These are phyloP conservation scores for Zygoascus sp. DNA, from an alignment of 1,139 yeast species.

Conservation along the genomic window DNA sequence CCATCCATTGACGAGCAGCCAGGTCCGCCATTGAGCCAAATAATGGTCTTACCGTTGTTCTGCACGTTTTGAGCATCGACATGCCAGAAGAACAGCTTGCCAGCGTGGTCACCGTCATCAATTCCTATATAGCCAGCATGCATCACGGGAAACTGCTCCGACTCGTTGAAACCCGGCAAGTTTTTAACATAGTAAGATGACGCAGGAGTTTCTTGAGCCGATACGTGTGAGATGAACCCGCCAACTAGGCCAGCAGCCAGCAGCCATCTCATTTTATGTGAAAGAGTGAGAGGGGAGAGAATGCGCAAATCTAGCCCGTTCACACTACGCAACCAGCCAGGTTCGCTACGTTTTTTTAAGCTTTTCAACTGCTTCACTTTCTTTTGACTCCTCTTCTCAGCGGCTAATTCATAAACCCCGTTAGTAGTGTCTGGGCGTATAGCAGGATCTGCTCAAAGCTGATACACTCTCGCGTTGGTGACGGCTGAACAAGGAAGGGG, in stretches of 20 bases:
- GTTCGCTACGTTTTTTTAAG: no score
- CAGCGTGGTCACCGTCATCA: conserved; percentile 46
- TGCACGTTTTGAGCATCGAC: conserved; percentile 31
- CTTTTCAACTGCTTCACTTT: no score
- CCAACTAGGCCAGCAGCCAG: not conserved
- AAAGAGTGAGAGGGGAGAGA: no score
- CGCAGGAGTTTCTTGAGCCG: conserved; percentile 19
- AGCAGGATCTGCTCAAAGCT: no score
- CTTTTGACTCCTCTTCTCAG: no score
- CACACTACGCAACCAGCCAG: no score
- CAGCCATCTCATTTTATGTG: not conserved
- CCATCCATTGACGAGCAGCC: conserved; percentile 99
- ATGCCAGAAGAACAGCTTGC: conserved; percentile 77
- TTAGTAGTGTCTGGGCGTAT: no score
- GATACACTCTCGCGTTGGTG: no score
- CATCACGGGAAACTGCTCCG: conserved; percentile 34
- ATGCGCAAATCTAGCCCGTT: no score
- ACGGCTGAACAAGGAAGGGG: no score
- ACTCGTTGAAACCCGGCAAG: conserved; percentile 35
- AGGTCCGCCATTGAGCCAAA: conserved; percentile 86
- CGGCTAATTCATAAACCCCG: no score
- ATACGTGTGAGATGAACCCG: not conserved
- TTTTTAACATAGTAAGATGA: conserved; percentile 36
- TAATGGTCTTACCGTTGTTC: conserved; percentile 29
- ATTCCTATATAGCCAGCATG: conserved; percentile 54